Conservation (phyloP, 2,329 filamentous ascomycete species). For the Pseudocercospora vitis region DNA sequence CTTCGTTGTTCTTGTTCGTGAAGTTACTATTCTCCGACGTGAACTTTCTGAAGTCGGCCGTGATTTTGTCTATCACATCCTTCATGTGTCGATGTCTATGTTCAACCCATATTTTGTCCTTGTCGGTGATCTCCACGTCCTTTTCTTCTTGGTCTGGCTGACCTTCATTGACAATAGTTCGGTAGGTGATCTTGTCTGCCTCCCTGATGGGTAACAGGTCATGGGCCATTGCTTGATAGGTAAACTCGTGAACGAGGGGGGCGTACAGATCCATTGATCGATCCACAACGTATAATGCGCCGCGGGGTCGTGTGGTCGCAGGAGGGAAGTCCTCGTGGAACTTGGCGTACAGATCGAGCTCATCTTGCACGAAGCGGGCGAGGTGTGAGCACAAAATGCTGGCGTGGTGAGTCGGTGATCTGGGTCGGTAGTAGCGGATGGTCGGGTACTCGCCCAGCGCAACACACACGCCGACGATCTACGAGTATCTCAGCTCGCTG, state of each 20-base stretch:
- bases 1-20: slow-evolving; percentile 65
- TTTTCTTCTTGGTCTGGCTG: slow-evolving; percentile 71
- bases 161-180: slow-evolving; percentile 75
- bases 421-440: slow-evolving; percentile 85
- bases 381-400: slow-evolving; percentile 83
- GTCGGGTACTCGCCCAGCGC: slow-evolving; percentile 91
- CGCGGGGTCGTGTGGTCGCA: slow-evolving; percentile 72
- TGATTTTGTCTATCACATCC: slow-evolving; percentile 90
- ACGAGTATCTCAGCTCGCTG: neutral
- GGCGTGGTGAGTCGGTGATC: slow-evolving; percentile 76
- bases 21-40: slow-evolving; percentile 90
- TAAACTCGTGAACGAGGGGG: slow-evolving; percentile 91
- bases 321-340: slow-evolving; percentile 84
- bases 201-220: slow-evolving; percentile 88
- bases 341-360: slow-evolving; percentile 84
- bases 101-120: slow-evolving; percentile 92
- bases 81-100: slow-evolving; percentile 97
- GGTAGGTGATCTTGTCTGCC: slow-evolving; percentile 82
- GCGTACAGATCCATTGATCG: slow-evolving; percentile 89
- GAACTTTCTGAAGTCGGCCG: slow-evolving; percentile 90
- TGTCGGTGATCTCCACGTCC: slow-evolving; percentile 86
- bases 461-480: slow-evolving; percentile 86
- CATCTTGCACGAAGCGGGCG: slow-evolving; percentile 85
- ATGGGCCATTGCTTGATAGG: slow-evolving; percentile 97
- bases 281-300: slow-evolving; percentile 82